phyloP scores from a whole-genome alignment of 2,329 filamentous ascomycete species.

The Arthrobotrys sinensis region DNA sequence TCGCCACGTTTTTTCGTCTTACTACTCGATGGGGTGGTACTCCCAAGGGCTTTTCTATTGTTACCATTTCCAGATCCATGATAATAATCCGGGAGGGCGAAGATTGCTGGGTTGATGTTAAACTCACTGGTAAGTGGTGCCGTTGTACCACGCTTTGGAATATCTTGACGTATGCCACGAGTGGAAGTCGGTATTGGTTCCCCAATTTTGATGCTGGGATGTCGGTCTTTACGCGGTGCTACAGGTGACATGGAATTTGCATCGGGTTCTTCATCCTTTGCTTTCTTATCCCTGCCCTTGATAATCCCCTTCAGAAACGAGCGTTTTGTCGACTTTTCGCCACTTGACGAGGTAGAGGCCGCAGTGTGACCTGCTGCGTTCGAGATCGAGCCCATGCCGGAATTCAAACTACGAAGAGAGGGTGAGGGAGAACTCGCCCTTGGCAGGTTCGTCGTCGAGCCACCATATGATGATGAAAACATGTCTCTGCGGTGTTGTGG shows the following conservation, averaged over 20 bases:
- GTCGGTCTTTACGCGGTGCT: conserved; percentile 45
- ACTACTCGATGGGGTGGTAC: conserved; percentile 39
- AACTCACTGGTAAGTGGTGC: conserved; percentile 59
- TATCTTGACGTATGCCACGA: conserved; percentile 41
- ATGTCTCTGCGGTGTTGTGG: conserved; percentile 59
- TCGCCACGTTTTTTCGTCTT: conserved; percentile 58
- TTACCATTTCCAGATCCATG: conserved; percentile 53
- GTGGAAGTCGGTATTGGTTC: conserved; percentile 36
- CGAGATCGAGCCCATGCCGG: conserved; percentile 49
- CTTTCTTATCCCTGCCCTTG: conserved; percentile 52
- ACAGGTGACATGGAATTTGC: conserved; percentile 20
- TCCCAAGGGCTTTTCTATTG: conserved; percentile 56
- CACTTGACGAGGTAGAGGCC: conserved; percentile 25
- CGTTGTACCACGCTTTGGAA: conserved; percentile 55
- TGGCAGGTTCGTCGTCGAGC: conserved; percentile 53
- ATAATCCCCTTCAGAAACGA: conserved; percentile 59
- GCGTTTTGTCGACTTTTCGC: conserved; percentile 61
- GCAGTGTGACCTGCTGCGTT: conserved; percentile 39
- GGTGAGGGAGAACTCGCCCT: conserved; percentile 55
- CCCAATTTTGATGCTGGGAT: conserved; percentile 46
- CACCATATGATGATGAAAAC: conserved; percentile 53
- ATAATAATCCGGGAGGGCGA: conserved; percentile 57
- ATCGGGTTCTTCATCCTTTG: conserved; percentile 50
- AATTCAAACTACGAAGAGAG: conserved; percentile 58
- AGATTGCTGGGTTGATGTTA: conserved; percentile 57